Evolutionary conservation across 306 rosid genomes (phyloP), one percentile per base, ranked within the genome.

Genomic region (Cicer pinnatifidum): DNA sequence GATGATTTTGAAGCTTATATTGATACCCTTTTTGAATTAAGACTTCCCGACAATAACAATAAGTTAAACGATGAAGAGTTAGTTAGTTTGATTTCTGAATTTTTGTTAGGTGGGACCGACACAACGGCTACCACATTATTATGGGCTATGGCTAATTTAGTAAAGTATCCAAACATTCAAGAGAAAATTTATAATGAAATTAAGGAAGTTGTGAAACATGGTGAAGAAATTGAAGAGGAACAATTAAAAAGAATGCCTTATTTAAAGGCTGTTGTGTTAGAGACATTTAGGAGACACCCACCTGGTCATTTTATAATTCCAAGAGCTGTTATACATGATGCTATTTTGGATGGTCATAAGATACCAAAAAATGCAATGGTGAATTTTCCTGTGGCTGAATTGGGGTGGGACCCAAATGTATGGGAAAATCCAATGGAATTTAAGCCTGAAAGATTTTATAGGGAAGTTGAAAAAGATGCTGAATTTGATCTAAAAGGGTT

Each of bases 361-460:
- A 85, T 88, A 65, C 92, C 92, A 0, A 88, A 83, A 46, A 46
- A 83, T 9, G 89, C 85, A 11, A 79, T 72, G 1, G 83, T 88
- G 58, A 85, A 88, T 77, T 79, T 83, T 73, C 78, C 74, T 9
- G 91, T 83, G 65, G 89, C 88, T 13, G 89, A 83, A n/a, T 52
- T 88, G 2, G 92, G 92, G 51, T 43, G 83, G 85, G 89, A 88
- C 19, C 82, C 88, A 0, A 46, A 71, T 54, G 88, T 85, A 71
- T 88, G 92, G 92, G 85, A 88, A n/a, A 85, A 85, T 68, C 89
- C 89, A 13, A 81, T 75, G 88, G 89, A 77, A 67, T 88, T 85
- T 63, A 88, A 40, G 52, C 92, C 88, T 11, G 92, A 88, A 50
- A 85, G 92, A 12, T 88, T 88, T 76, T 7, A 81, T 65, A 51